phyloP scores from a whole-genome alignment of 2,329 filamentous ascomycete species.

The Dendrostoma leiphaemia region DNA sequence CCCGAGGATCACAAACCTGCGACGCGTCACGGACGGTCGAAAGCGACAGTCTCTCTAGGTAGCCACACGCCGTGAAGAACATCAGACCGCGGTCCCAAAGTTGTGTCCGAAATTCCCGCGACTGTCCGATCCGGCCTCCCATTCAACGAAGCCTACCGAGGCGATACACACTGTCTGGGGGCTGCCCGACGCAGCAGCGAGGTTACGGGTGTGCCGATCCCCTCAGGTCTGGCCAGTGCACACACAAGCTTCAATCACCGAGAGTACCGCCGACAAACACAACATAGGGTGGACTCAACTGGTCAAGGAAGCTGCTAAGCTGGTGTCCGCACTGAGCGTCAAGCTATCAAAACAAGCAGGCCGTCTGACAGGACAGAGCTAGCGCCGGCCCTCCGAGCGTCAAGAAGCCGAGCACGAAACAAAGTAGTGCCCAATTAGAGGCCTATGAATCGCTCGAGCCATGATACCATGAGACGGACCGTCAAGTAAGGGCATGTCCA shows the following conservation, averaged over 20 bases:
- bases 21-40: neutral
- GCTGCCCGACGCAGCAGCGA: neutral
- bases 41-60: neutral
- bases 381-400: neutral
- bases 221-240: neutral
- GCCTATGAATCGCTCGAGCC: neutral
- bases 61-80: constrained; percentile 1
- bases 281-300: neutral
- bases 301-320: neutral
- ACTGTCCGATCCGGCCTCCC: neutral
- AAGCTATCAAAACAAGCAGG: neutral
- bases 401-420: neutral
- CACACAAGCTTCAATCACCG: neutral
- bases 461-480: neutral
- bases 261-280: neutral
- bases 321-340: neutral
- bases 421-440: neutral
- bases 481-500: neutral
- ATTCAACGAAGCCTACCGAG: neutral
- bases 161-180: neutral
- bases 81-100: neutral
- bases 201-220: neutral
- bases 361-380: neutral
- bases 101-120: constrained; percentile 3
- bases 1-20: constrained; percentile 1